Conservation (phyloP, 1,284 basidiomycete genomes). For the Trametes sp. region DNA sequence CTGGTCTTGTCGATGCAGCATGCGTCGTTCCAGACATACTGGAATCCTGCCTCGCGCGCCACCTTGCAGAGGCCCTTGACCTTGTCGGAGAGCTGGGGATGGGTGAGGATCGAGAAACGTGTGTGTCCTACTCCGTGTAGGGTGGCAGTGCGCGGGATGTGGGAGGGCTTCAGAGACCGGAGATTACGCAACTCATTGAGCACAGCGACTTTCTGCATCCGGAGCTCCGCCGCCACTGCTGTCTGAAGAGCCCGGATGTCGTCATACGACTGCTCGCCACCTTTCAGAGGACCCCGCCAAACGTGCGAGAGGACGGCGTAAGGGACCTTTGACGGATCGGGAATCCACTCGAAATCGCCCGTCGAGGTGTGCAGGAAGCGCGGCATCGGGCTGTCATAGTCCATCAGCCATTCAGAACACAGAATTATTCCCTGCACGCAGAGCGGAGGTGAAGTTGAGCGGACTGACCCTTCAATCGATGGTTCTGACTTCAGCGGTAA, state of each 20-base stretch:
- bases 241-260: not conserved
- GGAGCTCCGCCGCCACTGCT: not conserved
- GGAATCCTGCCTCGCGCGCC: conserved; percentile 5
- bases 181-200: too few relatives aligned
- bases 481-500: too few relatives aligned
- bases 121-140: not conserved
- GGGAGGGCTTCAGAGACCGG: conserved; percentile 10
- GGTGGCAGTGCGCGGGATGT: not conserved
- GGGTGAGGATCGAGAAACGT: not conserved
- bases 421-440: too few relatives aligned
- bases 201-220: not conserved
- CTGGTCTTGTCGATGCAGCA: conserved; percentile 24
- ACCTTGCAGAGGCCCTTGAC: conserved; percentile 5
- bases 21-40: conserved; percentile 19
- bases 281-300: not conserved
- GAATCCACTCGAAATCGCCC: not conserved
- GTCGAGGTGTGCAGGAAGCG: conserved; percentile 2
- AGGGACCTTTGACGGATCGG: not conserved
- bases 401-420: not conserved
- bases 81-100: conserved; percentile 8
- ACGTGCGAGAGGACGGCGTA: conserved; percentile 5
- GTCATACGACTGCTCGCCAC: not conserved
- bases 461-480: too few relatives aligned
- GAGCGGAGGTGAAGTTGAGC: too few relatives aligned
- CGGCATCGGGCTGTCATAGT: too few relatives aligned